Evolutionary conservation across 805 yeast species (phyloP).

Genomic region (Teunomyces barrocoloradensis): DNA sequence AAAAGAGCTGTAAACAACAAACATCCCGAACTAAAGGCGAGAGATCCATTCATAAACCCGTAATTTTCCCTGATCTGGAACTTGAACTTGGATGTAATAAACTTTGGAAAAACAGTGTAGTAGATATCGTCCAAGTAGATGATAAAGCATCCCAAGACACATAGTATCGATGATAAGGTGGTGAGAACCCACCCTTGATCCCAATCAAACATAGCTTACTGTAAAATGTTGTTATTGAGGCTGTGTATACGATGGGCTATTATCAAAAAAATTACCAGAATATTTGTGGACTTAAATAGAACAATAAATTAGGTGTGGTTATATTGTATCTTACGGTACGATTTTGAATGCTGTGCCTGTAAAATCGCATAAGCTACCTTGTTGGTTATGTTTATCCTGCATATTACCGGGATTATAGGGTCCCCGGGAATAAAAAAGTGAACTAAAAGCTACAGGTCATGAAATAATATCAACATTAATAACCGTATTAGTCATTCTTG

Average conservation of each 20-base stretch:
- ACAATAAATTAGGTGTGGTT: neutral
- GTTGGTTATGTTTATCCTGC: neutral
- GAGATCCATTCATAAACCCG: constrained; percentile 65
- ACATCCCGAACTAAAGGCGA: constrained; percentile 81
- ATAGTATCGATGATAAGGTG: constrained; percentile 61
- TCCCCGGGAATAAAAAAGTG: too few relatives aligned
- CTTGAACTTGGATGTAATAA: constrained; percentile 35
- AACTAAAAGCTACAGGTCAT: neutral
- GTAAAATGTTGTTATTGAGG: neutral
- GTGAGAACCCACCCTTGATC: constrained; percentile 67
- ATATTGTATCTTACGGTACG: neutral
- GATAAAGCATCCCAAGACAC: constrained; percentile 67
- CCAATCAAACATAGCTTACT: constrained; percentile 7
- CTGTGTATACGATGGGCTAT: neutral
- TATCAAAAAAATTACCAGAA: neutral
- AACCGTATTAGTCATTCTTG: constrained; percentile 11
- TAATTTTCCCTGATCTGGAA: constrained; percentile 61
- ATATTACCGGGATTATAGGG: neutral
- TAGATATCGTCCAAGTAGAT: constrained; percentile 63
- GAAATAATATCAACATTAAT: neutral
- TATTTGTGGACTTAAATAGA: neutral
- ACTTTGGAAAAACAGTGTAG: constrained; percentile 38
- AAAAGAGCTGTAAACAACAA: constrained; percentile 74
- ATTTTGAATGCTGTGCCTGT: too few relatives aligned
- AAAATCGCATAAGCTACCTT: neutral